phyloP scores from a whole-genome alignment of 208 protist species.

The Acanthamoeba sp. region DNA sequence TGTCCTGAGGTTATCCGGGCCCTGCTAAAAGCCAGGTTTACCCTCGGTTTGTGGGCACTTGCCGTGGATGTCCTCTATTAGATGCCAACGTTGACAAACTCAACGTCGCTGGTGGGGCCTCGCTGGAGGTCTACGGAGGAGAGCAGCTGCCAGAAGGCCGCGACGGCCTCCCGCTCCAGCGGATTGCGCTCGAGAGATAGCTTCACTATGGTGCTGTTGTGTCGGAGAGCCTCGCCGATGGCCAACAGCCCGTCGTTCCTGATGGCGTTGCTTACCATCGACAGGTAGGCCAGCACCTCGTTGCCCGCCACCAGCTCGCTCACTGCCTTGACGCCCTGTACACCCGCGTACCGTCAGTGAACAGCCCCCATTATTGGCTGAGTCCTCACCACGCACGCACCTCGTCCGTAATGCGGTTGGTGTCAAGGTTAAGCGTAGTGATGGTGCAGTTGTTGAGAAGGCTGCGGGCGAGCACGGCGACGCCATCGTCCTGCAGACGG shows the following conservation, averaged over 20 bases:
- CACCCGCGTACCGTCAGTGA: not conserved
- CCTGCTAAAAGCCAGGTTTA: too few relatives aligned
- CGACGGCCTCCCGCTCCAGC: not conserved
- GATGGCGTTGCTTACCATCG: slow-evolving; percentile 38
- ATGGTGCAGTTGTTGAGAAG: slow-evolving; percentile 44
- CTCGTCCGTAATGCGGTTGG: not conserved
- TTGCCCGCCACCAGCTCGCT: not conserved
- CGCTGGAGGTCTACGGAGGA: slow-evolving; percentile 39
- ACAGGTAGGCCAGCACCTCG: slow-evolving; percentile 28
- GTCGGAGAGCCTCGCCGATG: not conserved
- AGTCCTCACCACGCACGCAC: not conserved
- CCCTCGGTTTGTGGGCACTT: too few relatives aligned
- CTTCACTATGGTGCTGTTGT: slow-evolving; percentile 25
- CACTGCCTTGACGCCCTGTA: not conserved
- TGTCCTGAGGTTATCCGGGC: too few relatives aligned
- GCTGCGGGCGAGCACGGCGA: not conserved
- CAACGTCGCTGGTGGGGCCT: not conserved
- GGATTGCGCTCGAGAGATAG: slow-evolving; percentile 56
- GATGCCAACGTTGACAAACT: slow-evolving; percentile 25
- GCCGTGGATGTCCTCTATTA: too few relatives aligned
- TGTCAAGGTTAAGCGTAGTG: slow-evolving; percentile 58
- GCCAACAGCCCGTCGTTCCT: not conserved
- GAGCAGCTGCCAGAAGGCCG: slow-evolving; percentile 37
- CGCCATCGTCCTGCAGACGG: slow-evolving; percentile 40
- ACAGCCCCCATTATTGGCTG: not conserved